Conservation (phyloP, 108 stramenopile genomes). For the Conticribra guillardii region DNA sequence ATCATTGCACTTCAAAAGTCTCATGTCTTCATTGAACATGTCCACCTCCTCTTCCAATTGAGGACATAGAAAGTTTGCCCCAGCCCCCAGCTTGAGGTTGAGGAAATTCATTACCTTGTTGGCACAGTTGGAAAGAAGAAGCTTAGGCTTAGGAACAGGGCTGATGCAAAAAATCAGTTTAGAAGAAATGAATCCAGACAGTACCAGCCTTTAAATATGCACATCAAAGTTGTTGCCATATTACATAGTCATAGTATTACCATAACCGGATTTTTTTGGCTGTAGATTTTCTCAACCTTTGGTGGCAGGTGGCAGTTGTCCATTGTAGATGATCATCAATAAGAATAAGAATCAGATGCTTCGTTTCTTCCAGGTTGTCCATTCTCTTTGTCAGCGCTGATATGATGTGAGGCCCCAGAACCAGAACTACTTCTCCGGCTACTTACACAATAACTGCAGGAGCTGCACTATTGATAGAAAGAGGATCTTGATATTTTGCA, state of each 20-base stretch:
- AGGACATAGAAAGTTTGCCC: too few species aligned
- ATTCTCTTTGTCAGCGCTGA: slow-evolving; percentile 44
- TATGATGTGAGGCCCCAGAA: slow-evolving; percentile 71
- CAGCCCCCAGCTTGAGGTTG: too few species aligned
- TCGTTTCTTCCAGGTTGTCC: slow-evolving; percentile 35
- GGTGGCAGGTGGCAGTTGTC: slow-evolving; percentile 86
- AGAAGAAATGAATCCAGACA: slow-evolving; percentile 31
- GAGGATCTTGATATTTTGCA: slow-evolving; percentile 47
- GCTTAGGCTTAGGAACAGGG: too few species aligned
- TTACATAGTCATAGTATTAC: too few species aligned
- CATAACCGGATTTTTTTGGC: slow-evolving; percentile 53
- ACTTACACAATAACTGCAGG: slow-evolving; percentile 70
- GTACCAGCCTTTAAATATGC: slow-evolving; percentile 59
- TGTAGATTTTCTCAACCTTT: slow-evolving; percentile 69
- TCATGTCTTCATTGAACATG: too few species aligned
- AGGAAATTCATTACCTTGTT: too few species aligned
- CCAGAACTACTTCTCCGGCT: slow-evolving; percentile 77
- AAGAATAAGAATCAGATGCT: slow-evolving; percentile 83
- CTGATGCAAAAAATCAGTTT: too few species aligned
- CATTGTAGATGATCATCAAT: too few species aligned
- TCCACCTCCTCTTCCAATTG: too few species aligned
- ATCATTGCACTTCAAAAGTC: too few species aligned
- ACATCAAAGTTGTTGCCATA: slow-evolving; percentile 61
- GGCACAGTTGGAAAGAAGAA: too few species aligned
- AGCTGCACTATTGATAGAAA: slow-evolving; percentile 36